These are phyloP conservation scores for Quercus wislizeni DNA, from an alignment of 306 rosid species.

Conservation along the genomic window DNA sequence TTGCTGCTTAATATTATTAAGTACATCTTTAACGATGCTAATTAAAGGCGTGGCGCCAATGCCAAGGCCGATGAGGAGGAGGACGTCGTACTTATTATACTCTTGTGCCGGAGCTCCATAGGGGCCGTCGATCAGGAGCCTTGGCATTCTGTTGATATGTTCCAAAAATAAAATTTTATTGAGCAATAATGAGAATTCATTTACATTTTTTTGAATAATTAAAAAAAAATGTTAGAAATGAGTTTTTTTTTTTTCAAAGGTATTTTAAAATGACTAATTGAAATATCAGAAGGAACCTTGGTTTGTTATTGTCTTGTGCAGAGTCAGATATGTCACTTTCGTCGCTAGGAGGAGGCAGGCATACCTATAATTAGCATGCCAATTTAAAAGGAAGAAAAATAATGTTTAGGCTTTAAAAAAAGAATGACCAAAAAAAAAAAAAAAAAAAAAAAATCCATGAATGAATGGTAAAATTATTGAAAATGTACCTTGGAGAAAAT, in stretches of 20 bases:
- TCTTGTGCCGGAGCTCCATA: conserved; percentile 97
- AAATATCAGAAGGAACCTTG: conserved; percentile 37
- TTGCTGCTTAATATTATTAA: conserved; percentile 68
- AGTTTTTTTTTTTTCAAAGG: too few species aligned
- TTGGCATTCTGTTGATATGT: conserved; percentile 61
- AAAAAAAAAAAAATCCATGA: too few species aligned
- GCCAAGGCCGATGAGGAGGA: conserved; percentile 82
- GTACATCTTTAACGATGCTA: conserved; percentile 78
- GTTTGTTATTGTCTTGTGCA: conserved; percentile 43
- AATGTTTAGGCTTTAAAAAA: not conserved
- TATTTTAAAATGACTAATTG: too few species aligned
- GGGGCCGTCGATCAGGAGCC: conserved; percentile 70
- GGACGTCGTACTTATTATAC: conserved; percentile 77
- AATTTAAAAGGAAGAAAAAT: not conserved
- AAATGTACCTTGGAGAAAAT: conserved; percentile 69
- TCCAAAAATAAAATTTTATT: not conserved
- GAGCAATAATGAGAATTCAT: too few species aligned
- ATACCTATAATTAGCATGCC: conserved; percentile 39
- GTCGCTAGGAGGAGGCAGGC: conserved; percentile 61
- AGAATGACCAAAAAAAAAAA: too few species aligned
- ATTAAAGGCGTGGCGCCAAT: conserved; percentile 86
- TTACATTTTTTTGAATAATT: too few species aligned
- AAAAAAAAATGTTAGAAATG: too few species aligned
- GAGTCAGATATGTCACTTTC: conserved; percentile 84
- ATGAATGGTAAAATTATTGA: not conserved